A percentile compares a stretch with the other conserved stretches of the same genome.
Evolutionary conservation across 2,329 filamentous ascomycete genomes (phyloP).

Genomic region (Fusarium tupiense): DNA sequence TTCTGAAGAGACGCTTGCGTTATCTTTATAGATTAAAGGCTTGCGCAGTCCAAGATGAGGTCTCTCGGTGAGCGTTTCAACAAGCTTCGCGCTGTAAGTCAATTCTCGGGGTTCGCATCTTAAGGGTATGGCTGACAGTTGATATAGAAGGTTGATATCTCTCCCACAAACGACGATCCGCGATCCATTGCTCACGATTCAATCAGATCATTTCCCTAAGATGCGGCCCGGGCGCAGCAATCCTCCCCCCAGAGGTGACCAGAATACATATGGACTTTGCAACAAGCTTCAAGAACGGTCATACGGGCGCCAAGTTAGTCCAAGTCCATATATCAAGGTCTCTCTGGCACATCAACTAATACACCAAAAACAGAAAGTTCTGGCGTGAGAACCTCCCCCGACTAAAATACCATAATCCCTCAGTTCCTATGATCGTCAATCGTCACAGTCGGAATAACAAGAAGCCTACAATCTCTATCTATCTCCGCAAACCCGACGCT

Average conservation of each 20-base stretch:
- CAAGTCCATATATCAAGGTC: constrained; percentile 35
- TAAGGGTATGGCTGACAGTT: constrained; percentile 31
- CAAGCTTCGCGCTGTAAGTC: constrained; percentile 75
- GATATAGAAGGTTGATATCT: constrained; percentile 55
- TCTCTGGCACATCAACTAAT: constrained; percentile 7
- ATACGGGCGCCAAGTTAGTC: constrained; percentile 76
- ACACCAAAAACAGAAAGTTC: constrained; percentile 74
- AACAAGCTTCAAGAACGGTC: constrained; percentile 67
- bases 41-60: constrained; percentile 47
- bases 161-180: constrained; percentile 18
- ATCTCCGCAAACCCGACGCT: constrained; percentile 60
- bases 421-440: constrained; percentile 83
- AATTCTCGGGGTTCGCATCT: neutral
- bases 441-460: constrained; percentile 67
- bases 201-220: constrained; percentile 77
- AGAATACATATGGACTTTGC: constrained; percentile 81
- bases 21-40: constrained; percentile 29
- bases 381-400: constrained; percentile 84
- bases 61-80: constrained; percentile 75
- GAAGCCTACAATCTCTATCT: constrained; percentile 71
- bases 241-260: constrained; percentile 79
- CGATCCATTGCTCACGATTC: constrained; percentile 40
- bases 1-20: constrained; percentile 18
- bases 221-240: constrained; percentile 83
- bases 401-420: constrained; percentile 94